Base-by-base conservation (phyloP, 306 rosid genomes). In the Vicia villosa region DNA sequence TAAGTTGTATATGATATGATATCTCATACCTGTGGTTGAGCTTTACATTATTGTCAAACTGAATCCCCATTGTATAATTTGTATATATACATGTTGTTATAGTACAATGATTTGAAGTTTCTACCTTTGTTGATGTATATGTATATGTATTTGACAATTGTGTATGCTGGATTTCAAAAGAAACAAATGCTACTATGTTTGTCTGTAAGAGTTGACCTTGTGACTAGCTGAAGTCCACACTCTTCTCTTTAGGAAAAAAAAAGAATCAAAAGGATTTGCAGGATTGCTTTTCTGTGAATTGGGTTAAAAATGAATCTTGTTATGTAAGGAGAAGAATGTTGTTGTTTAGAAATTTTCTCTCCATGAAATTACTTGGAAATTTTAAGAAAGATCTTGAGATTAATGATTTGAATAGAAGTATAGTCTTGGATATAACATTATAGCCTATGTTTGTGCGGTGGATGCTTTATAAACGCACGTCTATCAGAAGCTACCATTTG, bases 141-240 rank as follows among this genome's bases (percentile, higher is more conserved):
- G 38, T 10, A 10, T 52, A 20, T 52, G 58, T 5, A 5, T 52
- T 4, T 52, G 30, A 10, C 26, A 20, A 19, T 51, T 4, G 14
- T 17, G 14, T 51, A 20, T 20, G 58, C 28, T 51, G n/a, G 10
- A 19, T 51, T 51, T 51, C 32, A 21, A 10, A 22, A 52, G 32
- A 20, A 20, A 22, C 58, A 52, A 21, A 10, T 58, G 30, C 19
- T 22, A 26, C 42, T 21, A 2, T 9, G 6, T 45, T 5, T 65
- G 10, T 68, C 3, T 12, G 41, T 61, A 22, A 17, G 24, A 13
- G 69, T 70, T 75, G 77, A 50, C 78, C 26, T 70, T 58, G 70
- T 58, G 74, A 75, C 74, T 63, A 0, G 6, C 4, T 13, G 30
- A 54, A 63, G 74, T 57, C 67, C 3, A 19, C 41, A 16, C 26